These are phyloP conservation scores for Tricholomella constricta DNA, from an alignment of 768 basidiomycete genomes.

Conservation along the genomic window DNA sequence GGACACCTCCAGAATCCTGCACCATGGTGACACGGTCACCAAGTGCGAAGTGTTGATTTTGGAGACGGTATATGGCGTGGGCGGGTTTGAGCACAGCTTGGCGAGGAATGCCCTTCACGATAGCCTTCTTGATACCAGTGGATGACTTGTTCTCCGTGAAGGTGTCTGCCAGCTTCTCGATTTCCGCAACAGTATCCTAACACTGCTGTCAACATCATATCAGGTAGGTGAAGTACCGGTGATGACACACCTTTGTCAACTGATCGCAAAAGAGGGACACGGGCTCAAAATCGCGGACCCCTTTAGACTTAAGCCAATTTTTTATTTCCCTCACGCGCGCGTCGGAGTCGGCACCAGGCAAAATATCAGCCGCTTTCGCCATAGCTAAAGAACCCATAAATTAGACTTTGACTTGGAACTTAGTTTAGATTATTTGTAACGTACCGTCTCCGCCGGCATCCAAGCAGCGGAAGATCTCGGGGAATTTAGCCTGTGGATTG, in stretches of 20 bases:
- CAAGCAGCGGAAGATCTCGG: constrained; percentile 76
- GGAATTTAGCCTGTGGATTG: constrained; percentile 63
- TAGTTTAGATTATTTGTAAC: constrained; percentile 20
- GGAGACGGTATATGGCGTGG: constrained; percentile 86
- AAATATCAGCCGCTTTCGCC: constrained; percentile 62
- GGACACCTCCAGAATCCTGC: constrained; percentile 91
- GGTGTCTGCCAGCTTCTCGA: constrained; percentile 75
- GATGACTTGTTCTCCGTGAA: constrained; percentile 62
- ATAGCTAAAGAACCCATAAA: constrained; percentile 57
- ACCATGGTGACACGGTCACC: constrained; percentile 98
- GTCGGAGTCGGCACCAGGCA: constrained; percentile 61
- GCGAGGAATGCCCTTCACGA: constrained; percentile 92
- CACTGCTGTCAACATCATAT: background rate
- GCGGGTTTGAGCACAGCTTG: constrained; percentile 92
- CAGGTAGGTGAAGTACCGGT: background rate
- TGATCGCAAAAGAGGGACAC: constrained; percentile 93
- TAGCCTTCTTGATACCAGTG: constrained; percentile 79
- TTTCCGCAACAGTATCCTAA: constrained; percentile 75
- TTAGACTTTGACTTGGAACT: background rate
- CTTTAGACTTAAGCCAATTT: constrained; percentile 83
- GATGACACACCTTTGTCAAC: constrained; percentile 68
- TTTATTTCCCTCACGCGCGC: constrained; percentile 75
- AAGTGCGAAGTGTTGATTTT: constrained; percentile 83
- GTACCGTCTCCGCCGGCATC: constrained; percentile 74
- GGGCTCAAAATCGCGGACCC: constrained; percentile 88